Evolutionary conservation across 2,329 filamentous ascomycete species (phyloP), one percentile per base, ranked within the genome.

Genomic region (Penicillium palitans): DNA sequence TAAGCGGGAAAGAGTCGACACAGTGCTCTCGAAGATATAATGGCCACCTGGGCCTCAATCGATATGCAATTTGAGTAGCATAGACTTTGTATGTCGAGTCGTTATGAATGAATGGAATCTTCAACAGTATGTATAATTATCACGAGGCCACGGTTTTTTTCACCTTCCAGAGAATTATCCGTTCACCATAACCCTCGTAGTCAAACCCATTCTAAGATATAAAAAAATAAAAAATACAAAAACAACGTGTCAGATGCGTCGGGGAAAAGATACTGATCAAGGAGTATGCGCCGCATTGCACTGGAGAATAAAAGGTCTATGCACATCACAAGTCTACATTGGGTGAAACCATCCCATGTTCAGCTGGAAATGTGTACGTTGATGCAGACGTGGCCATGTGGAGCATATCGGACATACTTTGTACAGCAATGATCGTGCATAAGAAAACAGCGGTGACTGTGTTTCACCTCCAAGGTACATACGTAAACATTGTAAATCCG

Each of bases 361-460:
- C n/a, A 35, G 15, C 10, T 27, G 41, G 54, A 29, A 15, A 48
- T 35, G 10, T 19, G n/a, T 31, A 42, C 42, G n/a, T 29, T 39
- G 40, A 24, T 56, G 59, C 33, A 48, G 54, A 55, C 54, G 47
- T 57, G 58, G 44, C 47, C 31, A 52, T 44, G 53, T 61, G 59
- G 59, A 53, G 41, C 10, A 29, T 29, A 31, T 41, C 37, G 44
- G 37, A 29, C 27, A 25, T 55, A 33, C 31, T 15, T 33, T 31
- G 5, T 33, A 49, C 21, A 17, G 12, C 24, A 48, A 54, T 27
- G 12, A n/a, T 21, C 21, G 31, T 47, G 41, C 29, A 15, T 24
- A 55, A 40, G 41, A 66, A 66, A 65, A 63, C 55, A 40, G 65
- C 63, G 65, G 65, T 67, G 65, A 66, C 61, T 29, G 27, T 35